Base-by-base conservation (phyloP, 169 alveolate genomes). In the Babesia ovata region DNA sequence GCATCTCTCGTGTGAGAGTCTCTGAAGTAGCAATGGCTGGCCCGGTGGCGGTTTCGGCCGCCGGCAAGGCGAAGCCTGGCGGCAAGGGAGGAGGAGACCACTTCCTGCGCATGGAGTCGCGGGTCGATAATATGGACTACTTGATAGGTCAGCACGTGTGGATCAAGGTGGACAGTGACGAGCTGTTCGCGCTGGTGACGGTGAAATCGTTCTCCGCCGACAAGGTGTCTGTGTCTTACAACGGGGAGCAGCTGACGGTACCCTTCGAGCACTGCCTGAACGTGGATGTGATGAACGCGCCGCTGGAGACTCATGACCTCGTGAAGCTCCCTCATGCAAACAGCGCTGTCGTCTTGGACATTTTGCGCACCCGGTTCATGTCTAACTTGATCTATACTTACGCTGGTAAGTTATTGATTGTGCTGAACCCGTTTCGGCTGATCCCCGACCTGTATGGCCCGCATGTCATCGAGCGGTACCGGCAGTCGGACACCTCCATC, bases 351-450 rank as follows among this genome's bases (percentile, higher is more conserved):
- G 90, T 83, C 3, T 22, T 77, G 49, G 84, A 83, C 33, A 73
- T 83, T 19, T 45, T 83, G 70, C 63, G 77, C 16, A 65, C 63
- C 3, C 72, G 90, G 7, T 83, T 75, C 46, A 44, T 42, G 62
- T 22, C 73, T 0, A 75, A 83, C 61, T 24, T 19, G 42, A 83
- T 83, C 36, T 83, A 83, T n/a, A 86, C 96, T 16, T 92, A 92
- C 70, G 95, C 93, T 16, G 96, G 96, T 13, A 90, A 92, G 82
- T 70, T 92, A 42, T 60, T 92, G 53, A 82, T 92, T 50, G 94
- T 92, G 53, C 87, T 92, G 46, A 92, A 92, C 56, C 96, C 96
- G 22, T 92, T 90, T 60, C 84, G 83, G 39, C 82, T 84, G 87
- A 89, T 92, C 61, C 84, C 84, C 28, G 76, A 84, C 39, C 82